Evolutionary conservation across 169 alveolate species (phyloP), one percentile per base, ranked within the genome.

Genomic region (Plasmodium knowlesi): DNA sequence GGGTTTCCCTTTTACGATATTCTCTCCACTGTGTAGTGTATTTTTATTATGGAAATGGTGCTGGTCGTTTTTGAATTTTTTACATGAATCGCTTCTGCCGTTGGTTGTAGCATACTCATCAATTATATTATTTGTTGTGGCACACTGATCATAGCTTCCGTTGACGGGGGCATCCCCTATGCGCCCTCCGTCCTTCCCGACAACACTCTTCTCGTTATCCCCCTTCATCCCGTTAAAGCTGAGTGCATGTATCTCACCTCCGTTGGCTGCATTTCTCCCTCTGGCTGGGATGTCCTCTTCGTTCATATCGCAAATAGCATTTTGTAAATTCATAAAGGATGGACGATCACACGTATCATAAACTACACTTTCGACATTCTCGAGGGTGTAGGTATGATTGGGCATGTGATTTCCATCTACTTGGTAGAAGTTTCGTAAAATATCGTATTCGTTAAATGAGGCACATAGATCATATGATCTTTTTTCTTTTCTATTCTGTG

Each of bases 291-390:
- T 12, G 10, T 71, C 28, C 61, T 30, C 37, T 22, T 10, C 19
- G 32, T 74, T 72, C 19, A 43, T 1, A 25, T n/a, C 34, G 72
- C 22, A 82, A 57, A 57, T 22, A n/a, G 10, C 3, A 19, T 61
- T 82, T n/a, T 82, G 91, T 16, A 61, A 32, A 61, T 34, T 83
- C 39, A 39, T 80, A 8, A 25, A 34, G 61, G 70, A 4, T 46
- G 25, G 3, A 22, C n/a, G 41, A 12, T 83, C 54, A 41, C 76
- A 39, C 9, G 39, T 71, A 12, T 67, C 22, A 71, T 67, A 39
- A 41, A 37, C 30, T 16, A 83, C 53, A 14, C 43, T 83, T 19
- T 83, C 92, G 43, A 83, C 82, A 25, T 83, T 83, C 54, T 57
- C 72, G 25, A 82, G 53, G 25, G 78, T 82, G 53, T 83, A 41